phyloP scores from a whole-genome alignment of 2,329 filamentous ascomycete species.

The Pseudogymnoascus sp. region DNA sequence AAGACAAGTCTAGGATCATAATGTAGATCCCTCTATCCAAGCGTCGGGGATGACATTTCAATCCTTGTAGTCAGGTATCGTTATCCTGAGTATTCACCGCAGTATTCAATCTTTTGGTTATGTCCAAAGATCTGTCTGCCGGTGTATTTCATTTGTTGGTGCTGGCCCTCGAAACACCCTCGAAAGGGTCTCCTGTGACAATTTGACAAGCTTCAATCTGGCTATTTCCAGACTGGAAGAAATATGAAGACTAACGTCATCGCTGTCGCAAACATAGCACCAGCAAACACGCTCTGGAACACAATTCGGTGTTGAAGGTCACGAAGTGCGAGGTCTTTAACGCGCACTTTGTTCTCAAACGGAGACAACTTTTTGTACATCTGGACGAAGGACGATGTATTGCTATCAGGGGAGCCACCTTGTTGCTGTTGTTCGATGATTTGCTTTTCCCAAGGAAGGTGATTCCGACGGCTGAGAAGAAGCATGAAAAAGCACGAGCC shows the following conservation, averaged over 20 bases:
- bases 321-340: background rate
- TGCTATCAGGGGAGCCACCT: background rate
- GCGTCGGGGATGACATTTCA: too few relatives aligned
- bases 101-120: background rate
- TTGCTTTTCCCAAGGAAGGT: constrained; percentile 38
- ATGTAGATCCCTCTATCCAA: background rate
- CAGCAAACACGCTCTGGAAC: background rate
- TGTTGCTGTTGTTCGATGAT: constrained; percentile 22
- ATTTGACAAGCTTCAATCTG: background rate
- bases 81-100: background rate
- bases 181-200: too few relatives aligned
- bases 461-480: constrained; percentile 38
- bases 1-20: background rate
- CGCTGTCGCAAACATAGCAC: background rate
- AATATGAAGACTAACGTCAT: constrained; percentile 13
- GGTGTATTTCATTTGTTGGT: background rate
- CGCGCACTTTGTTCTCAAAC: background rate
- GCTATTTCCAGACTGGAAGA: background rate
- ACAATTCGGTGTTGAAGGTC: constrained; percentile 1
- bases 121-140: background rate
- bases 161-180: background rate
- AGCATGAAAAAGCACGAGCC: constrained; percentile 42
- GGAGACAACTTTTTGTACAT: background rate
- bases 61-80: too few relatives aligned
- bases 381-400: background rate